These are phyloP conservation scores for Rhipidocladum racemiflorum DNA, from an alignment of 176 grass and related monocot species.

Conservation along the genomic window DNA sequence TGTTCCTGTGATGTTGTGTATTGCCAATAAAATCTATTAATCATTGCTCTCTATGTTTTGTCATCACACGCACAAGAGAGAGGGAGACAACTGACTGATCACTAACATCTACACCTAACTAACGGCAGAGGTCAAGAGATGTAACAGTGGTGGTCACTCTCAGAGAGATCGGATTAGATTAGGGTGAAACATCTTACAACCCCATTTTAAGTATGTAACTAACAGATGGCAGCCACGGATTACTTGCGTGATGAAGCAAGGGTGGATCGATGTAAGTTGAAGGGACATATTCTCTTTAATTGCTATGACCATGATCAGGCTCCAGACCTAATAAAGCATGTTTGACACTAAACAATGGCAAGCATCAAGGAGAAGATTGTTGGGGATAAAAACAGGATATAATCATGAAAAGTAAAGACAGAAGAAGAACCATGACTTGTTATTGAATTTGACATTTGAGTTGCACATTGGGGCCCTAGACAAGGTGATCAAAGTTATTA, in stretches of 20 bases:
- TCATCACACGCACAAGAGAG: neutral
- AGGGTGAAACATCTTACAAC: slow-evolving; percentile 34
- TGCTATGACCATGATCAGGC: slow-evolving; percentile 18
- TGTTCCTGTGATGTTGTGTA: slow-evolving; percentile 14
- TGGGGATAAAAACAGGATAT: slow-evolving; percentile 4
- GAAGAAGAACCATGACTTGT: neutral
- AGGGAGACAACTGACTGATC: neutral
- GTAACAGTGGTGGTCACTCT: slow-evolving; percentile 21
- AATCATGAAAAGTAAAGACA: neutral
- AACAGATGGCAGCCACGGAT: slow-evolving; percentile 17
- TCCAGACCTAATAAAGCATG: slow-evolving; percentile 39
- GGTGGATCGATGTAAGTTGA: slow-evolving; percentile 24
- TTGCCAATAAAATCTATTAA: slow-evolving; percentile 30
- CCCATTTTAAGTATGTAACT: slow-evolving; percentile 13
- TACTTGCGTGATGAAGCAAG: slow-evolving; percentile 32
- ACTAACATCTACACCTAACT: slow-evolving; percentile 10
- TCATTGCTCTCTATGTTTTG: slow-evolving; percentile 3
- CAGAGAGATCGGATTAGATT: slow-evolving; percentile 37
- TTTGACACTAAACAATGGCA: slow-evolving; percentile 23
- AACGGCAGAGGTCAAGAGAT: slow-evolving; percentile 12
- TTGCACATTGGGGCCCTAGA: neutral
- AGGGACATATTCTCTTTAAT: slow-evolving; percentile 32
- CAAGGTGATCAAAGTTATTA: neutral
- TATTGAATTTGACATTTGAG: slow-evolving; percentile 17
- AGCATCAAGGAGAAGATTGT: slow-evolving; percentile 26